Conservation (phyloP, 2,329 filamentous ascomycete species). For the Talaromyces marneffei region DNA sequence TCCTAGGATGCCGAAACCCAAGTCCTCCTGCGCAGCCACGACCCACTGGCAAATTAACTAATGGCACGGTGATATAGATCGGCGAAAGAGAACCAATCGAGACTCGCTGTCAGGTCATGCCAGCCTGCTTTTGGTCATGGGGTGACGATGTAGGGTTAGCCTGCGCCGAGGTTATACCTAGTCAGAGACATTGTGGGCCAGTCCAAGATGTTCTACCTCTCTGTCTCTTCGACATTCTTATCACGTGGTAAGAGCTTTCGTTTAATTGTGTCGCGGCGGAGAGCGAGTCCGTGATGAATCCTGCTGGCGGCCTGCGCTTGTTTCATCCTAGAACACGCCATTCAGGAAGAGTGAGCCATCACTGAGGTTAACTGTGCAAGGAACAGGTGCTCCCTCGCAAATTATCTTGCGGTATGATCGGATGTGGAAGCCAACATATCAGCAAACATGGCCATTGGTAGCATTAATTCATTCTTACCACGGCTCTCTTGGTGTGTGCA, state of each 20-base stretch:
- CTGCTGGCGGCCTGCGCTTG: too few species aligned
- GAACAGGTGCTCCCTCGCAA: too few species aligned
- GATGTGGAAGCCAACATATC: too few species aligned
- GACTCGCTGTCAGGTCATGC: background rate
- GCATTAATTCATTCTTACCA: background rate
- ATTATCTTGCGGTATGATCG: too few species aligned
- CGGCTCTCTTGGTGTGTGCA: background rate
- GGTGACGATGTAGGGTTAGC: background rate
- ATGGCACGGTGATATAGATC: background rate
- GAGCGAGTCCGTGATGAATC: too few species aligned
- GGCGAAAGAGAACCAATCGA: background rate
- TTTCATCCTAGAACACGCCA: too few species aligned
- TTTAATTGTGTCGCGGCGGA: too few species aligned
- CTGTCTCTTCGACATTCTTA: too few species aligned
- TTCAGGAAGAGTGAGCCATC: too few species aligned
- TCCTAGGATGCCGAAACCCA: slow-evolving; percentile 1
- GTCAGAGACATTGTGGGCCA: background rate
- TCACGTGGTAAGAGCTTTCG: too few species aligned
- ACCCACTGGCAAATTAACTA: background rate
- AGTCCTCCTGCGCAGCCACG: background rate
- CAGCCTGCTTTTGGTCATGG: background rate
- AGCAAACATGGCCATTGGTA: too few species aligned
- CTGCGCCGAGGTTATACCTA: background rate
- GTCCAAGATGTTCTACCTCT: background rate
- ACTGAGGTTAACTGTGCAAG: too few species aligned